A percentile compares a stretch with the other conserved stretches of the same genome.
Conservation (phyloP, 495 filamentous ascomycete genomes). For the Aspergillus wentii region DNA sequence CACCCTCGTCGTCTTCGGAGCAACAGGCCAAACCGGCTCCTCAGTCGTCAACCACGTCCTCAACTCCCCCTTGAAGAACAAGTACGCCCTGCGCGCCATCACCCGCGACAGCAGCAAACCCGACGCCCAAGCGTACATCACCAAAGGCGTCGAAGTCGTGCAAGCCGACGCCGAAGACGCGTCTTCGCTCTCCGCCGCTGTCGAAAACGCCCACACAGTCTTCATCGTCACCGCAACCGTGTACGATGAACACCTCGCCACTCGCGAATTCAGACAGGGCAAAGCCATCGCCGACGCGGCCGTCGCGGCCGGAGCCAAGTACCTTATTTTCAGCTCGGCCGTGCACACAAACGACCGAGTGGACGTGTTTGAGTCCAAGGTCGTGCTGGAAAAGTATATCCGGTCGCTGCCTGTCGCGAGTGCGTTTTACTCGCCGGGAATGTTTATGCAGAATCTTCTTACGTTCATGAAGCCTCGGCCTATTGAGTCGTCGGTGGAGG, state of each 20-base stretch:
- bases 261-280: conserved; percentile 31
- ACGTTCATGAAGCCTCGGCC: conserved; percentile 8
- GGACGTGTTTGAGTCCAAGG: conserved; percentile 38
- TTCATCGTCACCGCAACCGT: conserved; percentile 41
- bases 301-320: conserved; percentile 35
- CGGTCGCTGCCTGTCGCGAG: conserved; percentile 31
- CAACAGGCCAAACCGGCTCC: conserved; percentile 58
- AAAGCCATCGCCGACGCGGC: conserved; percentile 45
- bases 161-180: conserved; percentile 37
- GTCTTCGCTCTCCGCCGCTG: conserved; percentile 34
- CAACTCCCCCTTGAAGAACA: conserved; percentile 38
- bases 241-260: conserved; percentile 24
- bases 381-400: conserved; percentile 41
- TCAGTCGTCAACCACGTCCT: conserved; percentile 51
- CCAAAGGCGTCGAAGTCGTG: conserved; percentile 44
- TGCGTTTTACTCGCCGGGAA: conserved; percentile 36
- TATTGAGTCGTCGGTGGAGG: conserved; percentile 8
- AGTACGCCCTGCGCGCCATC: conserved; percentile 52
- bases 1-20: conserved; percentile 59
- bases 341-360: conserved; percentile 23
- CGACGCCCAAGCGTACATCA: conserved; percentile 18
- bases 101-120: conserved; percentile 31
- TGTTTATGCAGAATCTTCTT: conserved; percentile 45
- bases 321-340: conserved; percentile 48
- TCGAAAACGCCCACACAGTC: conserved; percentile 42